Evolutionary conservation across 768 basidiomycete genomes (phyloP).

Genomic region (Arthromyces matolae): DNA sequence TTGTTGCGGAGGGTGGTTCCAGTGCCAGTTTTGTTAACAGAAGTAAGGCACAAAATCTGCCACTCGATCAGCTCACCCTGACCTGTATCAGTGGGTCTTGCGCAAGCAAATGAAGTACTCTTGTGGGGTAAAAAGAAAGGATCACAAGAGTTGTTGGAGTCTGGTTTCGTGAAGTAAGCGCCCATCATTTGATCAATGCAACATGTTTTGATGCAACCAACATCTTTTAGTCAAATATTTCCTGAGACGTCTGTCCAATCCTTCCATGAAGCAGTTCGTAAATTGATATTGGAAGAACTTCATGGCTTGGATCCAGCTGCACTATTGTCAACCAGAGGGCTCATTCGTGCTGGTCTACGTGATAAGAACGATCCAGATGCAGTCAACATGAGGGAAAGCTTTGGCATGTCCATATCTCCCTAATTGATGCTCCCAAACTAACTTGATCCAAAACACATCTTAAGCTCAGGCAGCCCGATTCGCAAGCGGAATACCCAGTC

Average conservation of each 20-base stretch:
- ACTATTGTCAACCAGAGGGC: constrained; percentile 46
- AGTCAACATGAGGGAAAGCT: constrained; percentile 65
- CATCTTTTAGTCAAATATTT: constrained; percentile 50
- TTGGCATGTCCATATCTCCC: constrained; percentile 31
- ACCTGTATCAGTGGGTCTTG: constrained; percentile 53
- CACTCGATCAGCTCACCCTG: background rate
- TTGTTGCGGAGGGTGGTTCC: constrained; percentile 65
- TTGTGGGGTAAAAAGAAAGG: constrained; percentile 66
- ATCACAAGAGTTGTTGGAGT: constrained; percentile 52
- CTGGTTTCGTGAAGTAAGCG: constrained; percentile 65
- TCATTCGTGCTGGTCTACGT: constrained; percentile 51
- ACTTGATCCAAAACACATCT: too few species aligned
- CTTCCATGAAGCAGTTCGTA: constrained; percentile 53
- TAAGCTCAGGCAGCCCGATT: constrained; percentile 67
- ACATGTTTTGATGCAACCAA: background rate
- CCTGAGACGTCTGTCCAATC: constrained; percentile 45
- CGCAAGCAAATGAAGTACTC: constrained; percentile 68
- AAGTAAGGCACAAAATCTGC: constrained; percentile 37
- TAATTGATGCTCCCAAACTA: too few species aligned
- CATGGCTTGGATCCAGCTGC: constrained; percentile 55
- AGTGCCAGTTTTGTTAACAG: constrained; percentile 66
- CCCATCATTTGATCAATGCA: background rate
- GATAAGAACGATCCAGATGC: constrained; percentile 65
- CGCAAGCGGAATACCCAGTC: constrained; percentile 52
- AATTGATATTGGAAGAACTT: constrained; percentile 49